Conservation (phyloP, 2,329 filamentous ascomycete genomes). For the Penicillium hesseltinei region DNA sequence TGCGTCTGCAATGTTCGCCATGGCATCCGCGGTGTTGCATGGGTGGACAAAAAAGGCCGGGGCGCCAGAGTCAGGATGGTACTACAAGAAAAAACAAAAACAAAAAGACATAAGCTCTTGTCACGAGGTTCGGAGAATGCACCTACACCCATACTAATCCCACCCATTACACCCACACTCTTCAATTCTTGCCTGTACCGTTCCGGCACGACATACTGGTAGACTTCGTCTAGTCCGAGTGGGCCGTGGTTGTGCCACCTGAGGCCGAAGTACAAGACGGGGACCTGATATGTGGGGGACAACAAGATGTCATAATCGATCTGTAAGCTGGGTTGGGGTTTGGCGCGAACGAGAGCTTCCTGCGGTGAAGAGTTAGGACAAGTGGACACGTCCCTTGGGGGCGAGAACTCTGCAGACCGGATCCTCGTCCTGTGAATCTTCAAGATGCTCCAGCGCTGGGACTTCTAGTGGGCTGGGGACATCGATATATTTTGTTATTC, state of each 20-base stretch:
- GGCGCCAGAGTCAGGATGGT: conserved; percentile 76
- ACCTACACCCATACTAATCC: conserved; percentile 75
- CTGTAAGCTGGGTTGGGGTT: conserved; percentile 41
- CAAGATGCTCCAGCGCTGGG: not conserved
- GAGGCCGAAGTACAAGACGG: conserved; percentile 73
- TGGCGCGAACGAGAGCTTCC: conserved; percentile 43
- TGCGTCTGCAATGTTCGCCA: conserved; percentile 59
- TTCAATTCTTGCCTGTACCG: conserved; percentile 63
- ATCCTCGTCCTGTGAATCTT: conserved; percentile 6
- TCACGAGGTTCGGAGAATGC: conserved; percentile 24
- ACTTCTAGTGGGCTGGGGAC: conserved; percentile 1
- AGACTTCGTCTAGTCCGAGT: conserved; percentile 66
- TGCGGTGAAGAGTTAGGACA: conserved; percentile 22
- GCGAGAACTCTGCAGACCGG: conserved; percentile 10
- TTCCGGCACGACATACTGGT: conserved; percentile 67
- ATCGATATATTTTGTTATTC: conserved; percentile 7
- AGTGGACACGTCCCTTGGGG: conserved; percentile 7
- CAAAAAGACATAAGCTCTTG: conserved; percentile 35
- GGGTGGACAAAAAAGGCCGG: conserved; percentile 91
- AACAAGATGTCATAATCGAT: conserved; percentile 73
- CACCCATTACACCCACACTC: conserved; percentile 63
- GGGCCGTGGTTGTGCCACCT: conserved; percentile 57
- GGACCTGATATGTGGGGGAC: conserved; percentile 71
- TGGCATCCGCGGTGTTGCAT: conserved; percentile 80
- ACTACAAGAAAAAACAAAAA: conserved; percentile 48